These are phyloP conservation scores for Corymbia citriodora DNA, from an alignment of 441 rosid species.

Conservation along the genomic window DNA sequence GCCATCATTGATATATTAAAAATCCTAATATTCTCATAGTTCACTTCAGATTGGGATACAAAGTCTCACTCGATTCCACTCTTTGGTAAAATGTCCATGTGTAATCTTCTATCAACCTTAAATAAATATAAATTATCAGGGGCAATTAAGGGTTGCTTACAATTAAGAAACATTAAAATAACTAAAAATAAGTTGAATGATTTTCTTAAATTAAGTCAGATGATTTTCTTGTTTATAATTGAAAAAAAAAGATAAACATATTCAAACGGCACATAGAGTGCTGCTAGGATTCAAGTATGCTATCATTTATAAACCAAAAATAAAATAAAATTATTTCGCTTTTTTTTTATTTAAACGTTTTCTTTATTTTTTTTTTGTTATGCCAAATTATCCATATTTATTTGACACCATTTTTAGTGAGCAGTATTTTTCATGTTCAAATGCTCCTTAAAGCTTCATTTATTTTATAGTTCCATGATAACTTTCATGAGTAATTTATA, in stretches of 20 bases:
- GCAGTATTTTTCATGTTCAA: neutral
- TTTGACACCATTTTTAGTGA: neutral
- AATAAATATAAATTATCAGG: neutral
- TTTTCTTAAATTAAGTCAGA: no score
- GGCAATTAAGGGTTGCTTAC: rapidly evolving
- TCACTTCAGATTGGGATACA: no score
- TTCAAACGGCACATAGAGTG: neutral
- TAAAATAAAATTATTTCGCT: neutral
- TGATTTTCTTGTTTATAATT: neutral
- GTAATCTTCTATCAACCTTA: no score
- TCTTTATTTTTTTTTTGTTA: neutral
- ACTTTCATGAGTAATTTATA: neutral
- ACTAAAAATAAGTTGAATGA: no score
- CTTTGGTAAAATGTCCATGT: no score
- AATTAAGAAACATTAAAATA: neutral
- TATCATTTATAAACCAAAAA: neutral
- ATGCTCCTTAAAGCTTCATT: neutral
- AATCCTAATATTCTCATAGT: no score
- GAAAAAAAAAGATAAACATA: neutral
- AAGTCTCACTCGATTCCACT: no score
- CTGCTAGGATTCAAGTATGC: neutral
- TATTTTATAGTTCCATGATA: neutral
- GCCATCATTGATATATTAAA: no score
- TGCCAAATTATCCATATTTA: neutral
- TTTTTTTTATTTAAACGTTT: neutral